Evolutionary conservation across 2,329 filamentous ascomycete genomes (phyloP), one percentile per base, ranked within the genome.

Genomic region (Penicillium janthinellum): DNA sequence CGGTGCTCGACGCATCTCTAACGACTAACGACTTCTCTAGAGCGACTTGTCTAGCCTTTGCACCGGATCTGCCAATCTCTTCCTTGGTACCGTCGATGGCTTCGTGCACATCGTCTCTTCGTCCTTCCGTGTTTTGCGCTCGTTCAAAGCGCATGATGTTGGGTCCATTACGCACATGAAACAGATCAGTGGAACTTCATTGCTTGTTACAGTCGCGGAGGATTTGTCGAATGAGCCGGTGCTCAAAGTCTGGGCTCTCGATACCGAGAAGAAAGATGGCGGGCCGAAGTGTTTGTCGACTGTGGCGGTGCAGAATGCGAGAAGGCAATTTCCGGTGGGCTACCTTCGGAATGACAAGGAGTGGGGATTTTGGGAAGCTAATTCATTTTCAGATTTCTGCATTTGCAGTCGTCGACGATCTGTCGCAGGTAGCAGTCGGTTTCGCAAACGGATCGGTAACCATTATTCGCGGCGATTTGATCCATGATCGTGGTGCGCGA

Each of bases 361-460:
- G 5, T 22, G 37, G 15, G 8, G 4, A 28, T 15, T 8, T n/a
- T 15, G 15, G 8, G 31, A 59, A 49, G 62, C 58, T 59, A 42
- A 58, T 17, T 15, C 20, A 3, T 47, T 3, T 34, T 12, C 37
- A 77, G 74, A 72, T 97, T 63, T 96, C 92, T 8, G 92, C 94
- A 0, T 95, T 99, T 69, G 86, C 92, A 12, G 90, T 91, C 0
- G 86, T 95, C 31, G 90, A 92, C 51, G 93, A 98, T 76, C 82
- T 99, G 25, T 91, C 91, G 4, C 95, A 99, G 79, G 86, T 98
- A 31, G 95, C 94, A 4, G 90, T 98, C 6, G 96, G 95, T 5
- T 99, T 99, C 73, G 95, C 90, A 12, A 98, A 99, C 76, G 95
- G 95, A 7, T 88, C 93, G 0, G 94, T 99, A 12, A 96, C 92